Base-by-base conservation (phyloP, 331 rosid species). In the Acacia pycnantha region DNA sequence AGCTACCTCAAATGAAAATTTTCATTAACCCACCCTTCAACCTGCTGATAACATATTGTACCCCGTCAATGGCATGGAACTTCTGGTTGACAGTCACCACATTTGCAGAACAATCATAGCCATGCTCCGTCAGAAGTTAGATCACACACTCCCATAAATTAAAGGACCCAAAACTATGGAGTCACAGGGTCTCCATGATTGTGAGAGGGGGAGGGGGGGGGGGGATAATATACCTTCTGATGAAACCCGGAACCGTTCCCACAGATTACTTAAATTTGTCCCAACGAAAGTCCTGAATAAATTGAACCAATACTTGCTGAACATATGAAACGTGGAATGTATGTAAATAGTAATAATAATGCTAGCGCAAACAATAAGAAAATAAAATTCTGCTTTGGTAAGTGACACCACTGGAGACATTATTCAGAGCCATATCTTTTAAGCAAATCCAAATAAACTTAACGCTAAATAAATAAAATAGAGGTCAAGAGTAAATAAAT, bases 281-380 rank as follows among this genome's bases (percentile, higher is more conserved):
- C 99, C 99, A 67, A 92, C 87, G 83, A 93, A 95, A 79, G 98
- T 93, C 97, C 98, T 95, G 92, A 69, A 79, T 51, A 89, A 68
- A 82, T 84, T 76, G 48, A 81, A 76, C 61, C 74, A 83, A 88
- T 51, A 48, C 64, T 56, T 22, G 66, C 72, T 73, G 74, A 70
- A 35, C 50, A 70, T 33, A 74, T 22, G 81, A 7, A 59, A 44
- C 81, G 56, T 22, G 26, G 50, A 31, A 64, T 46, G 59, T 65
- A 70, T 70, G 58, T 58, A 58, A 70, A 73, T 29, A 54, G 67
- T 69, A 51, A 37, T 43, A 43, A 41, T 41, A 41, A 8, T 54
- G 69, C 40, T 43, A 72, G 53, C 26, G 53, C 26, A 70, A 58
- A 78, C 19, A 74, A 48, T 35, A 78, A 51, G 40, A 5, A 21